Evolutionary conservation across 2,329 filamentous ascomycete genomes (phyloP).

Genomic region (Phyllosticta citriasiana): DNA sequence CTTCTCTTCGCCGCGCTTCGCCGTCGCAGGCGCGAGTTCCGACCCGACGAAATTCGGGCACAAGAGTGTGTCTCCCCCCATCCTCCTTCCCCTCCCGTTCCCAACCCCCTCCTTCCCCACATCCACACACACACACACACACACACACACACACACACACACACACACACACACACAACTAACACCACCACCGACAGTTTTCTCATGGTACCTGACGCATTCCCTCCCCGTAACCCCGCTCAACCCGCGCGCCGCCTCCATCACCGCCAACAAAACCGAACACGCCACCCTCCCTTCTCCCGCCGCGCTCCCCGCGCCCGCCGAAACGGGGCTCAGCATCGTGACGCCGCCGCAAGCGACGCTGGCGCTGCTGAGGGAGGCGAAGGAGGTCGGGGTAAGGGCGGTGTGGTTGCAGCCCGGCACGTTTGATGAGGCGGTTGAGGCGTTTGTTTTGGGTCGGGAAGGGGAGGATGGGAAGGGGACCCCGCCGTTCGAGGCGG

Average conservation of each 20-base stretch:
- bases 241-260: conserved; percentile 60
- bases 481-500: conserved; percentile 52
- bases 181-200: conserved; percentile 47
- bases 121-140: not conserved
- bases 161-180: not conserved
- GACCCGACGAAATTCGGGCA: conserved; percentile 81
- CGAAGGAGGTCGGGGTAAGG: conserved; percentile 60
- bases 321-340: conserved; percentile 67
- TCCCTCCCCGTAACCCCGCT: conserved; percentile 69
- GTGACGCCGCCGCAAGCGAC: conserved; percentile 81
- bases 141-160: not conserved
- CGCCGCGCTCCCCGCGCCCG: conserved; percentile 53
- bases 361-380: conserved; percentile 63
- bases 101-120: conserved; percentile 24
- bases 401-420: conserved; percentile 88
- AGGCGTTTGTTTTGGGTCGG: conserved; percentile 49
- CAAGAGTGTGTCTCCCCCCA: conserved; percentile 49
- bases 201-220: conserved; percentile 78
- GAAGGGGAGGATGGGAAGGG: conserved; percentile 22
- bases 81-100: not conserved
- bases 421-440: conserved; percentile 66
- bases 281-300: conserved; percentile 59
- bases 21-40: conserved; percentile 81
- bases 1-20: conserved; percentile 70
- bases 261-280: conserved; percentile 50